Percentiles rank a stretch among this genome's conserved stretches.
These are phyloP conservation scores for Zizania palustris DNA, from an alignment of 202 grass and related monocot species.

Conservation along the genomic window DNA sequence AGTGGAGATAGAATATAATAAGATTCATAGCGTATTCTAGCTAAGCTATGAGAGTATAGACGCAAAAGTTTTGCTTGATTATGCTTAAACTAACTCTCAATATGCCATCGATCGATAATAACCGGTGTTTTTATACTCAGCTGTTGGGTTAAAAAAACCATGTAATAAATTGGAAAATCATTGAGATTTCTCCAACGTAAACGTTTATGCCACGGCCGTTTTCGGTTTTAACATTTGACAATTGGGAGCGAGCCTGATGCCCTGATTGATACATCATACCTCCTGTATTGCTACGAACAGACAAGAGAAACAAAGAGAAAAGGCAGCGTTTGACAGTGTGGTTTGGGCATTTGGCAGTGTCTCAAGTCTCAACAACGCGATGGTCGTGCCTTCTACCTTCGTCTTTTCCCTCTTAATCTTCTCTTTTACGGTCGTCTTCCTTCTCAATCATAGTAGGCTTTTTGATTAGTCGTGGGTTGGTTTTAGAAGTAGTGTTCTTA, in stretches of 20 bases:
- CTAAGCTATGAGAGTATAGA: slow-evolving; percentile 38
- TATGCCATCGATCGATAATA: slow-evolving; percentile 32
- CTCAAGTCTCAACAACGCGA: no score
- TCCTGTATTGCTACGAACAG: neutral
- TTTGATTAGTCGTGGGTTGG: no score
- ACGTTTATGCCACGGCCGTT: slow-evolving; percentile 12
- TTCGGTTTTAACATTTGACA: slow-evolving; percentile 34
- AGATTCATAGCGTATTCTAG: no score
- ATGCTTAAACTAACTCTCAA: slow-evolving; percentile 31
- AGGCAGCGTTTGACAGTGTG: neutral
- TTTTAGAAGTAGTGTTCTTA: no score
- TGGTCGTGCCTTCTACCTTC: no score
- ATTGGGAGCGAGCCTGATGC: slow-evolving; percentile 27
- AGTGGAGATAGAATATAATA: slow-evolving; percentile 35
- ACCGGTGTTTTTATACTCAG: slow-evolving; percentile 22
- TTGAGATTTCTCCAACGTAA: slow-evolving; percentile 2
- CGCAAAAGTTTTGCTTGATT: slow-evolving; percentile 33
- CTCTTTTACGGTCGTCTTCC: no score
- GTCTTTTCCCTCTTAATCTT: no score
- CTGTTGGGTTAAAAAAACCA: neutral
- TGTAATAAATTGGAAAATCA: slow-evolving; percentile 24
- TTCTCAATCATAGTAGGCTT: no score
- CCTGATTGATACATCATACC: slow-evolving; percentile 16
- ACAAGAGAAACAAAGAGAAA: slow-evolving; percentile 12
- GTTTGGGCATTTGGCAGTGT: no score